Base-by-base conservation (phyloP, 345 rosid genomes). In the Sisymbrium altissimum region DNA sequence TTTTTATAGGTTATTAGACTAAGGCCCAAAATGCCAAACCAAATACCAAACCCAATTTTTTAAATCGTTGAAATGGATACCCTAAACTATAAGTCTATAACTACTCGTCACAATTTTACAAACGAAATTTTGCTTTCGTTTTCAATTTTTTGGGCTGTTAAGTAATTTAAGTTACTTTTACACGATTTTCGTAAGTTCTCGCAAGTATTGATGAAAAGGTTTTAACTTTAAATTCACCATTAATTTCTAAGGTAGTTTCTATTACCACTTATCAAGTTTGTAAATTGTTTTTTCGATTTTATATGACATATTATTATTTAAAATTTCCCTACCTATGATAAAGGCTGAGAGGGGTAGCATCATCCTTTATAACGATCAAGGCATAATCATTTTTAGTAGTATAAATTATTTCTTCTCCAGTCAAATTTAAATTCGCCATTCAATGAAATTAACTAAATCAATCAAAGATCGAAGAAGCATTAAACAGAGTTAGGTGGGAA, bases 401-500 rank as follows among this genome's bases (percentile, higher is more conserved):
- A 7, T 32, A 32, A 32, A 32, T 32, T 32, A 32, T 19, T 8
- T 49, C 3, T 49, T 35, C 6, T 7, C 7, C 36, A 0, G 8
- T 8, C 1, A 35, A 35, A 7, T 35, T 7, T 35, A 35, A 35
- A 35, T 7, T 8, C 10, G 38, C 3, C 43, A 23, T 32, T 32
- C 35, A 32, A 15, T n/a, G 19, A 43, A 43, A n/a, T n/a, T 14
- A 43, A 14, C 8, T 50, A 61, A 2, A 14, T 30, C 2, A 40
- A 72, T 29, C 30, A 32, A 78, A 14, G 38, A 33, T 43, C 18
- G 40, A 61, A 29, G 41, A 61, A 61, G 58, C 74, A 76, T 62
- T 62, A 61, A 76, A 62, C n/a, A 15, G 3, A 61, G 58, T 62
- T 76, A 9, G 74, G 70, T 76, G 65, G 70, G 59, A 53, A 23